Percentiles rank a stretch among this genome's conserved stretches.
phyloP scores from a whole-genome alignment of 2,329 filamentous ascomycete genomes.

The Ophiosphaerella narmari region DNA sequence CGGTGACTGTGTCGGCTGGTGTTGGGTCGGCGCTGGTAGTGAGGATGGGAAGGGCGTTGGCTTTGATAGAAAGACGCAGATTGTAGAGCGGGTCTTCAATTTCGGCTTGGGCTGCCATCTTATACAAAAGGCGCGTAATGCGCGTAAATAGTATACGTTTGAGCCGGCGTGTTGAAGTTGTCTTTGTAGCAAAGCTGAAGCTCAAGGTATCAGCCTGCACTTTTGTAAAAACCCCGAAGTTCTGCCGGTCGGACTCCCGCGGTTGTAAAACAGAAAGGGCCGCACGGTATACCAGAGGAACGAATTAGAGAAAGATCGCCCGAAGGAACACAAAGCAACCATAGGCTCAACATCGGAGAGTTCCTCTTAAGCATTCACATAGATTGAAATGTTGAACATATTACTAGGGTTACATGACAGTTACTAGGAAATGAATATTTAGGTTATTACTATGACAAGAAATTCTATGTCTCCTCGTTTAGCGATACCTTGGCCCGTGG shows the following conservation, averaged over 20 bases:
- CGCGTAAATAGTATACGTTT: conserved; percentile 9
- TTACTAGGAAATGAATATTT: no score
- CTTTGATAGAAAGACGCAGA: conserved; percentile 80
- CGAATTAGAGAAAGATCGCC: no score
- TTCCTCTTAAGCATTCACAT: no score
- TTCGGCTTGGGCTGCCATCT: conserved; percentile 36
- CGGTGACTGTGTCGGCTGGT: conserved; percentile 62
- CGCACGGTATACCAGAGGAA: neutral
- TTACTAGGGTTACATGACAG: no score
- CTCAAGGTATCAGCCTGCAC: conserved; percentile 6
- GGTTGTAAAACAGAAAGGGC: neutral
- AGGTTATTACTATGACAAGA: no score
- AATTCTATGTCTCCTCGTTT: no score
- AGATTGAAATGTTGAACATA: no score
- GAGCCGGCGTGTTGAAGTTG: conserved; percentile 3
- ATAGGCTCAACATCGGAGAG: no score
- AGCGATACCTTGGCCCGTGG: no score
- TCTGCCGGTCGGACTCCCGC: conserved; percentile 13
- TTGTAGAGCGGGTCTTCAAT: conserved; percentile 75
- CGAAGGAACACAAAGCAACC: no score
- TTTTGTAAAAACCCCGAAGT: conserved; percentile 13
- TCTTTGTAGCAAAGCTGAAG: conserved; percentile 8
- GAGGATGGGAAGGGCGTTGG: conserved; percentile 70
- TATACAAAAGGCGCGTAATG: conserved; percentile 16
- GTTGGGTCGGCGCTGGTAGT: conserved; percentile 71